These are phyloP conservation scores for Nicotiana otophora DNA, from an alignment of 257 asterid genomes.

Conservation along the genomic window DNA sequence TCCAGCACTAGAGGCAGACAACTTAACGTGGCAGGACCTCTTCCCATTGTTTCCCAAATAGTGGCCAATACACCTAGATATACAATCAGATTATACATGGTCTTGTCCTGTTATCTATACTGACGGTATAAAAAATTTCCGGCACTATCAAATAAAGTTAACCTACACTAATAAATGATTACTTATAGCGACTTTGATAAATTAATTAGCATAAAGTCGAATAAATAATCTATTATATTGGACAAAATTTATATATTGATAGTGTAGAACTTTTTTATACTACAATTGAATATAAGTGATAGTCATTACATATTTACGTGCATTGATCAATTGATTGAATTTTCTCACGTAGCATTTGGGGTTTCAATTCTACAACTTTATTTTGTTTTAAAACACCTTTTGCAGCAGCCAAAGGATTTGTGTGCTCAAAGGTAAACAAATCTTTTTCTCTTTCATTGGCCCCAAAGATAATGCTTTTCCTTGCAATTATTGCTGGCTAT, in stretches of 20 bases:
- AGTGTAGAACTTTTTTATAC: not conserved
- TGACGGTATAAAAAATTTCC: not conserved
- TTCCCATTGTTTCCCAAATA: not conserved
- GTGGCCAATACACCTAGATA: no score
- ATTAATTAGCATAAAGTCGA: not conserved
- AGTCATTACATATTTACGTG: not conserved
- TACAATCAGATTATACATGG: no score
- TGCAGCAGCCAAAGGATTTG: not conserved
- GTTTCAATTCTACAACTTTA: not conserved
- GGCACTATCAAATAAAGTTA: not conserved
- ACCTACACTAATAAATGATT: not conserved
- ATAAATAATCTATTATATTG: not conserved
- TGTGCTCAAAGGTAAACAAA: not conserved
- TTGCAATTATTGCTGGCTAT: not conserved
- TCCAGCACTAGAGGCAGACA: slow-evolving; percentile 6
- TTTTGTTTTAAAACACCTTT: not conserved
- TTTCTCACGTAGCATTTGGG: not conserved
- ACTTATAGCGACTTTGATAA: not conserved
- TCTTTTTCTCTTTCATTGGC: not conserved
- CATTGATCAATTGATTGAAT: not conserved
- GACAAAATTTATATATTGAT: not conserved
- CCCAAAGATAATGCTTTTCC: not conserved
- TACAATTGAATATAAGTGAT: not conserved
- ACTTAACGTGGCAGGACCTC: not conserved
- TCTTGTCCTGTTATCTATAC: not conserved